Conservation (phyloP, 768 basidiomycete genomes). For the Tulasnella sp. region DNA sequence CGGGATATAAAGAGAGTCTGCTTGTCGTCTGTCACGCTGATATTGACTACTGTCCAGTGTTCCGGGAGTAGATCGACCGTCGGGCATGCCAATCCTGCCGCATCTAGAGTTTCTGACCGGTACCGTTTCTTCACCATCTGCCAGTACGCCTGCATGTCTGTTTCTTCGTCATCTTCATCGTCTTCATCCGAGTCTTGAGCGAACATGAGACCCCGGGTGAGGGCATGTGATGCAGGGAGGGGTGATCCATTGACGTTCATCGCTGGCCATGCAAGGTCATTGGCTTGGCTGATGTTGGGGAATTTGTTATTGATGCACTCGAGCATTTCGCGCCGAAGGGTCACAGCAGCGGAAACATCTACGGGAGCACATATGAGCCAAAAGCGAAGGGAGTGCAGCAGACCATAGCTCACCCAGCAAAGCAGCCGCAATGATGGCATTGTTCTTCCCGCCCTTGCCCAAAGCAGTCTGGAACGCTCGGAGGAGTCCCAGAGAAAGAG, state of each 20-base stretch:
- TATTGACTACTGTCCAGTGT: conserved; percentile 80
- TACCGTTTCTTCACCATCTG: conserved; percentile 54
- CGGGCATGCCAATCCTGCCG: conserved; percentile 44
- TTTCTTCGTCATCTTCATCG: conserved; percentile 37
- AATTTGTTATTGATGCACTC: conserved; percentile 77
- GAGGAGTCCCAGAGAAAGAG: conserved; percentile 65
- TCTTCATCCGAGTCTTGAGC: conserved; percentile 40
- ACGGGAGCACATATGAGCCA: conserved; percentile 12
- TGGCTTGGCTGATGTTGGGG: conserved; percentile 41
- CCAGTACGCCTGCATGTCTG: conserved; percentile 58
- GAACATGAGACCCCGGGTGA: conserved; percentile 5
- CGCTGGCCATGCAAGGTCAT: conserved; percentile 75
- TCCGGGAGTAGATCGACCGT: conserved; percentile 53
- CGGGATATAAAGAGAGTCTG: conserved; percentile 80
- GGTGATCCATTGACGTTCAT: conserved; percentile 48
- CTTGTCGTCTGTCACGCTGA: conserved; percentile 78
- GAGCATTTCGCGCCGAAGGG: conserved; percentile 79
- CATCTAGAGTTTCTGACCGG: conserved; percentile 40
- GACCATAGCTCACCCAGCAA: conserved; percentile 53
- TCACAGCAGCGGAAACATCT: conserved; percentile 76
- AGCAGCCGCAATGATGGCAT: conserved; percentile 55
- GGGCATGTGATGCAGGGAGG: conserved; percentile 34
- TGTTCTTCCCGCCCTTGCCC: conserved; percentile 53
- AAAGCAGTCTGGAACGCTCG: conserved; percentile 76
- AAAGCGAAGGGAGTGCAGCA: neutral